phyloP scores from a whole-genome alignment of 441 rosid genomes.

The Adansonia rubrostipa region DNA sequence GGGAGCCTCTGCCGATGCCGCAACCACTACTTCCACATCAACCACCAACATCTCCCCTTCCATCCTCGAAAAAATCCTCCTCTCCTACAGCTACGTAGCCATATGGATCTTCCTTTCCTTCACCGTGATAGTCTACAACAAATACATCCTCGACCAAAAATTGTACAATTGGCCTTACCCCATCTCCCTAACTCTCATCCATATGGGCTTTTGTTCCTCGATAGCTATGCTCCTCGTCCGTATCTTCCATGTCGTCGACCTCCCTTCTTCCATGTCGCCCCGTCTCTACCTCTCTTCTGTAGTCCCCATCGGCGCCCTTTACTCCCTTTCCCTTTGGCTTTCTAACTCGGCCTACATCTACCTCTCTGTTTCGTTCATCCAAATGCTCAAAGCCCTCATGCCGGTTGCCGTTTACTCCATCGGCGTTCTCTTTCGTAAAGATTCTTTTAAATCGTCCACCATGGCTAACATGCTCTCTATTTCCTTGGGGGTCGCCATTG shows the following conservation, averaged over 20 bases:
- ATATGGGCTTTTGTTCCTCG: conserved; percentile 53
- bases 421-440: conserved; percentile 44
- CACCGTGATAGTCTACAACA: conserved; percentile 59
- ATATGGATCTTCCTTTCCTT: conserved; percentile 60
- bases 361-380: conserved; percentile 57
- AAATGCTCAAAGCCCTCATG: conserved; percentile 63
- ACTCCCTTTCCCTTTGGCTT: conserved; percentile 56
- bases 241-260: conserved; percentile 48
- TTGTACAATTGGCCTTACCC: conserved; percentile 57
- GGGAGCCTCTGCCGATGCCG: conserved; percentile 19
- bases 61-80: conserved; percentile 42
- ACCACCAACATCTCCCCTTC: conserved; percentile 22
- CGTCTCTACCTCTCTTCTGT: conserved; percentile 45
- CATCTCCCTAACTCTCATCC: conserved; percentile 54
- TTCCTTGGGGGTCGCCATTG: conserved; percentile 54
- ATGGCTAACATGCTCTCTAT: conserved; percentile 56
- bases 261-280: conserved; percentile 43
- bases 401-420: conserved; percentile 60
- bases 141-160: conserved; percentile 55
- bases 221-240: conserved; percentile 46
- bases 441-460: conserved; percentile 38
- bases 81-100: conserved; percentile 53
- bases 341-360: conserved; percentile 58
- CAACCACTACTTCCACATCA: conserved; percentile 2
- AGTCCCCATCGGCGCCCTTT: conserved; percentile 57